Base-by-base conservation (phyloP, 164 flowering plant genomes). In the Macadamia tetraphylla region DNA sequence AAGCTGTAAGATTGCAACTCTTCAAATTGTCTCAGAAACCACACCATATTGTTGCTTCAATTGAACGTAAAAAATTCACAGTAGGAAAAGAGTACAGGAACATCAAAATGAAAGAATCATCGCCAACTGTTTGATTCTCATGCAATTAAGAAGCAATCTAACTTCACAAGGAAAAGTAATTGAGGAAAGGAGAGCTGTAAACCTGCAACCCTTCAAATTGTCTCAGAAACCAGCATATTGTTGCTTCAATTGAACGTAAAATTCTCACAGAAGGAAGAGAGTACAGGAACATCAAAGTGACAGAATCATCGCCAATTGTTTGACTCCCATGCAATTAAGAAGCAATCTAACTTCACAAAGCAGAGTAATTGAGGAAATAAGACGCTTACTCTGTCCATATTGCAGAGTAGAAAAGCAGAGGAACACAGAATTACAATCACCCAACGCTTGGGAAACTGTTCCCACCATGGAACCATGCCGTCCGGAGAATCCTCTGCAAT, bases 371-470 rank as follows among this genome's bases (percentile, higher is more conserved):
- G 51, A 63, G 66, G 10, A 64, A 17, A 67, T 2, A 46, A 48
- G 66, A 55, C 64, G 43, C 86, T 80, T 77, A 94, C 98, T 78
- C 98, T 82, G 67, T 94, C 98, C 98, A 94, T 91, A 60, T 94
- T 94, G 81, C 98, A 94, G 17, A 94, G 88, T 29, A 94, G 86
- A 70, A 94, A 94, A 15, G 98, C 96, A 0, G 96, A 87, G 73
- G 86, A 94, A 61, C 98, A 94, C 59, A 91, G 77, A 62, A 91
- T 56, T 12, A 94, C 98, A 30, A 94, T 91, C 66, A 86, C 78
- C 98, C 98, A 94, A 66, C 98, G 82, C 76, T 87, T 94, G 3
- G 98, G 98, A 60, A 91, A 86, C 86, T 83, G 73, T 58, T 89
- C 84, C 94, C 82, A 87, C 94, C 94, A 87, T 8, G 86, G 80